A percentile compares a stretch with the other conserved stretches of the same genome.
These are phyloP conservation scores for Fomitopsis betulina DNA, from an alignment of 1,284 basidiomycete species.

Conservation along the genomic window DNA sequence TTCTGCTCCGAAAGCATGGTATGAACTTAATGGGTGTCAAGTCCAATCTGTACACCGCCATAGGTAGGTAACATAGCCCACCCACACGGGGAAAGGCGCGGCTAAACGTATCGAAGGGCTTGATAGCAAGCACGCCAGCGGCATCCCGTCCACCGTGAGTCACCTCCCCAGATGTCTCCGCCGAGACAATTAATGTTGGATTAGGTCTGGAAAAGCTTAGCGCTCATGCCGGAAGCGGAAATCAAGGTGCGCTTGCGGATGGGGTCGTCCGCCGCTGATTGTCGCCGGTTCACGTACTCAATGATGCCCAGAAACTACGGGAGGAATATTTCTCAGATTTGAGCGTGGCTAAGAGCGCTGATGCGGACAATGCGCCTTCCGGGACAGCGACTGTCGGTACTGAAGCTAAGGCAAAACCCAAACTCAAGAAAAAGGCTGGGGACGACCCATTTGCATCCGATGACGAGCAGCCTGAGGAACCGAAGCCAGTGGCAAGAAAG, in stretches of 20 bases:
- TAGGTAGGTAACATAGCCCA: constrained; percentile 35
- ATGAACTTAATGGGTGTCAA: constrained; percentile 64
- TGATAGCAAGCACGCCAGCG: constrained; percentile 71
- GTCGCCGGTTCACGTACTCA: not conserved
- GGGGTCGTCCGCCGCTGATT: not conserved
- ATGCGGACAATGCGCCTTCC: constrained; percentile 20
- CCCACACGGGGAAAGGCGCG: not conserved
- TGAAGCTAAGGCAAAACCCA: constrained; percentile 33
- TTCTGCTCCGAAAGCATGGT: constrained; percentile 60
- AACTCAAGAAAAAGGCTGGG: constrained; percentile 39
- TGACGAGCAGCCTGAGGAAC: constrained; percentile 26
- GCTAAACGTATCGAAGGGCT: constrained; percentile 38
- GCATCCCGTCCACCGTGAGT: constrained; percentile 61
- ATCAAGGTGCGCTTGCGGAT: constrained; percentile 41
- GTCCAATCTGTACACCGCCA: constrained; percentile 58
- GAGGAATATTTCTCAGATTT: constrained; percentile 51
- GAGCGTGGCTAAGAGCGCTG: constrained; percentile 23
- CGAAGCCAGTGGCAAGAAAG: constrained; percentile 2
- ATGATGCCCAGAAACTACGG: constrained; percentile 45
- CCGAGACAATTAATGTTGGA: not conserved
- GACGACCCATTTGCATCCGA: constrained; percentile 49
- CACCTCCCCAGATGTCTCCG: not conserved
- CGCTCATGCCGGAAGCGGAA: constrained; percentile 53
- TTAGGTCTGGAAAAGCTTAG: constrained; percentile 63
- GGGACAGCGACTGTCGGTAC: constrained; percentile 12